These are phyloP conservation scores for Lumnitzera racemosa DNA, from an alignment of 345 rosid species.

Conservation along the genomic window DNA sequence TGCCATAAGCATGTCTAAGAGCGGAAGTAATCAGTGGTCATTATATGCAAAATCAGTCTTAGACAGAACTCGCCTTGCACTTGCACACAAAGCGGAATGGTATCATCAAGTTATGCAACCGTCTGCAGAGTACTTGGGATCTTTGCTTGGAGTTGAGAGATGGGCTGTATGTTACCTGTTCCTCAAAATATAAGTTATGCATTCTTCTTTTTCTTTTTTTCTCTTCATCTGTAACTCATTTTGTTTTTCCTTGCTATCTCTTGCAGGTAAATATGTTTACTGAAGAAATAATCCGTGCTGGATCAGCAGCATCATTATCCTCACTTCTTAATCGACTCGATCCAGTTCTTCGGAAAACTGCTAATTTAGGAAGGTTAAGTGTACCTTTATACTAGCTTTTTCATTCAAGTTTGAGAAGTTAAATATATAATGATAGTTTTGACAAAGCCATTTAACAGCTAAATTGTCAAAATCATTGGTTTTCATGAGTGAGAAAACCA, in stretches of 20 bases:
- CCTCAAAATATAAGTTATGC: neutral
- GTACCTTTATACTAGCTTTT: too few relatives aligned
- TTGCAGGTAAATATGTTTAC: constrained; percentile 81
- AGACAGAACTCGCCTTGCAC: constrained; percentile 90
- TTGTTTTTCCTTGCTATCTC: constrained; percentile 6
- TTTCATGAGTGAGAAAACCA: too few relatives aligned
- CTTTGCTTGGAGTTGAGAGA: constrained; percentile 69
- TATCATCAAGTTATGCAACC: constrained; percentile 85
- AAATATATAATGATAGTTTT: neutral
- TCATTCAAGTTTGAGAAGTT: neutral
- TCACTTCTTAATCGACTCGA: constrained; percentile 82
- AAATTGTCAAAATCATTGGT: too few relatives aligned
- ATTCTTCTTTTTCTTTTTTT: neutral
- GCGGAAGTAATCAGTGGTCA: constrained; percentile 65
- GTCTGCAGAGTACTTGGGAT: constrained; percentile 92
- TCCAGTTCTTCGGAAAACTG: constrained; percentile 91
- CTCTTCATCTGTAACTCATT: neutral
- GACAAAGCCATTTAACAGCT: too few relatives aligned
- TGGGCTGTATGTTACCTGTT: constrained; percentile 68
- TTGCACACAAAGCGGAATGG: constrained; percentile 82
- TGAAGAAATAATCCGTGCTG: constrained; percentile 95
- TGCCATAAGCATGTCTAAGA: constrained; percentile 57
- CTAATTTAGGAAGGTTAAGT: constrained; percentile 85
- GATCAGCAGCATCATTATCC: constrained; percentile 92
- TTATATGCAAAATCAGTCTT: constrained; percentile 89